Conservation (phyloP, 1,139 yeast species). For the Taiozyma sp. region DNA sequence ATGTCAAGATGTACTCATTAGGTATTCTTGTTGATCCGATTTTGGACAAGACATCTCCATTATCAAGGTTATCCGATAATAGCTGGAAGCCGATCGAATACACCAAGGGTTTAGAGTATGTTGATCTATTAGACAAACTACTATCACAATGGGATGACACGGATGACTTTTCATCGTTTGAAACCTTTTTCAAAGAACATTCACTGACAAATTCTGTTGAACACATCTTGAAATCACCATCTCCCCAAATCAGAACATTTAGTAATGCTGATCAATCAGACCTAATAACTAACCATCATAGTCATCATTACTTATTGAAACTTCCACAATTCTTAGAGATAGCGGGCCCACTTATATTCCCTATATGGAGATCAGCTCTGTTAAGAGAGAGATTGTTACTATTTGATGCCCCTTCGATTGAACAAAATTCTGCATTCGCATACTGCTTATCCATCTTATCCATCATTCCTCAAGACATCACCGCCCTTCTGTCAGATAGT, state of each 20-base stretch:
- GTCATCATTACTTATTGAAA: slow-evolving; percentile 45
- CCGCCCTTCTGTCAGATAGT: slow-evolving; percentile 20
- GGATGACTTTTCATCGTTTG: slow-evolving; percentile 24
- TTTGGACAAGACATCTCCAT: slow-evolving; percentile 12
- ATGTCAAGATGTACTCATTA: slow-evolving; percentile 59
- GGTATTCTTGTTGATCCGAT: slow-evolving; percentile 54
- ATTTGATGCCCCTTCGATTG: slow-evolving; percentile 41
- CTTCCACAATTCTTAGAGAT: slow-evolving; percentile 43
- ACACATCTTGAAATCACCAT: slow-evolving; percentile 16
- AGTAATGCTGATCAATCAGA: neutral
- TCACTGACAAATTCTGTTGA: slow-evolving; percentile 14
- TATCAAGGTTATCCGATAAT: slow-evolving; percentile 13
- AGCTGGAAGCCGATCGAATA: slow-evolving; percentile 52
- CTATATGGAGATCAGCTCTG: slow-evolving; percentile 64
- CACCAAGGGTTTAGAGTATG: slow-evolving; percentile 55
- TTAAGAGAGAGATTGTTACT: slow-evolving; percentile 58
- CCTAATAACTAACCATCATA: slow-evolving; percentile 11
- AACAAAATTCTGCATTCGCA: slow-evolving; percentile 40
- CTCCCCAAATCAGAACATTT: slow-evolving; percentile 10
- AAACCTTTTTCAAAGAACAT: slow-evolving; percentile 28
- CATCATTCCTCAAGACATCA: slow-evolving; percentile 37
- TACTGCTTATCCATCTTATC: slow-evolving; percentile 46
- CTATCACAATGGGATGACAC: slow-evolving; percentile 31
- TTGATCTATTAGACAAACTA: slow-evolving; percentile 39
- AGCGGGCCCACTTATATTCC: slow-evolving; percentile 72